Evolutionary conservation across 2,329 filamentous ascomycete genomes (phyloP).

Genomic region (Aureobasidium musti): DNA sequence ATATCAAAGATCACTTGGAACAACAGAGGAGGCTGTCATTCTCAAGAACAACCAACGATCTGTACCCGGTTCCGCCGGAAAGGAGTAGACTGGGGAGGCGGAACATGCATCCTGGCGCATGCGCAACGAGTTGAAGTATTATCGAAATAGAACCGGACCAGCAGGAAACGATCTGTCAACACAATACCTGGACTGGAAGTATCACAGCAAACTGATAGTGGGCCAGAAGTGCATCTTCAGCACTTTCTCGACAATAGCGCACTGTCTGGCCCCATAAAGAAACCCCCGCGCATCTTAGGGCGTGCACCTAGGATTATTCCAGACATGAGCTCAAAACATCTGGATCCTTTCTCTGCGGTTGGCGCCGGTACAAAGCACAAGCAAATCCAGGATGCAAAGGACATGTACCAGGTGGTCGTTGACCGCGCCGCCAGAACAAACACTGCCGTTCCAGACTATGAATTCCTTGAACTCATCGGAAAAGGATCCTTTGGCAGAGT

Average conservation of each 20-base stretch:
- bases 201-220: neutral
- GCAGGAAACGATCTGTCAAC: neutral
- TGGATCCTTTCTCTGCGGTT: slow-evolving; percentile 33
- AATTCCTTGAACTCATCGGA: slow-evolving; percentile 71
- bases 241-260: slow-evolving; percentile 19
- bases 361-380: slow-evolving; percentile 44
- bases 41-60: neutral
- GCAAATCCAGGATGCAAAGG: slow-evolving; percentile 68
- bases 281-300: neutral
- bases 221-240: slow-evolving; percentile 19
- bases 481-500: slow-evolving; percentile 75
- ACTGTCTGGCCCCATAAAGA: slow-evolving; percentile 8
- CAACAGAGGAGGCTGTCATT: neutral
- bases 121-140: slow-evolving; percentile 2
- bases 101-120: slow-evolving; percentile 22
- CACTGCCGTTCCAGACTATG: slow-evolving; percentile 64
- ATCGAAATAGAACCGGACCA: slow-evolving; percentile 5
- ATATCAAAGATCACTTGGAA: neutral
- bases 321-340: slow-evolving; percentile 38
- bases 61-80: neutral
- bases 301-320: neutral
- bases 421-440: slow-evolving; percentile 63
- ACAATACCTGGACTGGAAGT: neutral
- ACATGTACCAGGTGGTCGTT: slow-evolving; percentile 66
- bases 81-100: neutral